phyloP scores from a whole-genome alignment of 768 basidiomycete species.

The Astraeus odoratus region DNA sequence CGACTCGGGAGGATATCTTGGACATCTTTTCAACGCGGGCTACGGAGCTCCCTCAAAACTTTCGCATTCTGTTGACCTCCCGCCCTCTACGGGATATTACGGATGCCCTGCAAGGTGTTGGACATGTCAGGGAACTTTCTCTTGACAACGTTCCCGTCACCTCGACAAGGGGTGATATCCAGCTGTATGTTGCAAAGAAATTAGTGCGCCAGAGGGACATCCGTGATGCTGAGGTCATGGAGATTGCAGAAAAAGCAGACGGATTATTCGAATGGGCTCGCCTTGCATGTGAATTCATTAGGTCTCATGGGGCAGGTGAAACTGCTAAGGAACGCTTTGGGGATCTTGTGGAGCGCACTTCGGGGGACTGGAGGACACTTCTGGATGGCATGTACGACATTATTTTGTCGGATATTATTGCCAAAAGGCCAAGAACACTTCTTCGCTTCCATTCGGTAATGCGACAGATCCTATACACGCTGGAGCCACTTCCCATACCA shows the following conservation, averaged over 20 bases:
- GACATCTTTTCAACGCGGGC: conserved; percentile 30
- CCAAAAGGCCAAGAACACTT: not conserved
- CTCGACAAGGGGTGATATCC: not conserved
- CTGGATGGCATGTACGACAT: not conserved
- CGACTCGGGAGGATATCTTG: conserved; percentile 10
- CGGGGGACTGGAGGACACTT: not conserved
- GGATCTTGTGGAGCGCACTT: not conserved
- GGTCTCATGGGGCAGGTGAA: not conserved
- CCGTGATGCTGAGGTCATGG: not conserved
- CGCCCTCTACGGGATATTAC: conserved; percentile 24
- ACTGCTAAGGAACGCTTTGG: not conserved
- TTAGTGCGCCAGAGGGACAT: not conserved
- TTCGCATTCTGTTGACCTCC: conserved; percentile 30
- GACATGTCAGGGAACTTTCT: not conserved
- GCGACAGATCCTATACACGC: not conserved
- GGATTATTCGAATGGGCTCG: conserved; percentile 18
- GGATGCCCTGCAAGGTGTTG: not conserved
- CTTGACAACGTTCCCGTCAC: not conserved
- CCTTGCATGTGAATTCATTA: conserved; percentile 11
- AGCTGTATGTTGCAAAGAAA: not conserved
- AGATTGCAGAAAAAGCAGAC: conserved; percentile 9
- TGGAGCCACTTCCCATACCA: no score
- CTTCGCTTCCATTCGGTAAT: not conserved
- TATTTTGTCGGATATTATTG: not conserved
- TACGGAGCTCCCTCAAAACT: conserved; percentile 35